Evolutionary conservation across 2,329 filamentous ascomycete genomes (phyloP), one percentile per base, ranked within the genome.

Genomic region (Curvularia sp.): DNA sequence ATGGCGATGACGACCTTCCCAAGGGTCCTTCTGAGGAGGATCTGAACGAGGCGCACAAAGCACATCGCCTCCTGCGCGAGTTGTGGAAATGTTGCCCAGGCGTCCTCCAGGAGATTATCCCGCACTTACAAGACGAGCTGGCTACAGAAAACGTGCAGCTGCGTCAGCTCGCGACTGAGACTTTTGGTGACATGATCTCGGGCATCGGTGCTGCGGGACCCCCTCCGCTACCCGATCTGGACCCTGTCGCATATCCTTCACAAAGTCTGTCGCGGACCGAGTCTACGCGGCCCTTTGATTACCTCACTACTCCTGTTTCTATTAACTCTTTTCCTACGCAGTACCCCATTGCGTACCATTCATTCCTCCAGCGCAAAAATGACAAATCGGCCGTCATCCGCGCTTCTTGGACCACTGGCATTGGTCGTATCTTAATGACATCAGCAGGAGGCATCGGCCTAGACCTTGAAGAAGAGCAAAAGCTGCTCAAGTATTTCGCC

Each of bases 201-300:
- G 94, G 94, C 5, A 96, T 98, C 74, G 94, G 94, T 49, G 91
- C 94, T 60, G 92, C 93, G 61, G 94, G 94, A 0, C 91, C 92
- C 55, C 92, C 93, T 15, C 86, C 90, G 13, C 80, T 87, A 6
- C 86, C 89, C 9, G 77, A 82, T 1, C 84, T 97, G 71, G 92
- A 97, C 70, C 91, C 94, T 12, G 86, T 90, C 22, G 89, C 90
- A 30, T 97, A 96, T 70, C 94, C 94, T n/a, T 89, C 90, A 4
- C 81, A 89, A 48, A 89, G 85, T 60, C 75, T 92, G 35, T 54
- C 65, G 10, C 61, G 65, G 13, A 64, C 75, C 12, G 71, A 74
- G 18, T 59, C 68, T 12, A 57, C 73, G 2, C 74, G 75, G 35
- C 68, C 69, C 0, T 81, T 82, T 49, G 85, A 85, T 67, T 86